Evolutionary conservation across 2,329 filamentous ascomycete species (phyloP).

Genomic region (Nothomitra cinnamomea): DNA sequence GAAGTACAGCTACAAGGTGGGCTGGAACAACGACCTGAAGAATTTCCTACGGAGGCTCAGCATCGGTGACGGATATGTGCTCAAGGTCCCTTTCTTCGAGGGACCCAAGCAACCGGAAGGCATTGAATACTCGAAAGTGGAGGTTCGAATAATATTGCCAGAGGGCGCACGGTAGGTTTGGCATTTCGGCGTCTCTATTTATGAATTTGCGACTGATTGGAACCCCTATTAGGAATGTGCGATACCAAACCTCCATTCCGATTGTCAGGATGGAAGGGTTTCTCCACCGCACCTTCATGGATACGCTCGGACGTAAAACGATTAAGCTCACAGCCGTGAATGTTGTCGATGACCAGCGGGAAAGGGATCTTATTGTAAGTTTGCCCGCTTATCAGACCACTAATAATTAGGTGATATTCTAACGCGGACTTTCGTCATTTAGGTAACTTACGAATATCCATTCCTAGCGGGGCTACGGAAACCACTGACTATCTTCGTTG

Average conservation of each 20-base stretch:
- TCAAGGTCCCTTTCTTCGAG: conserved; percentile 86
- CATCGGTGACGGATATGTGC: conserved; percentile 53
- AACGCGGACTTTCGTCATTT: conserved; percentile 3
- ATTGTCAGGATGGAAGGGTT: conserved; percentile 42
- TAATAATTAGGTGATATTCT: background rate
- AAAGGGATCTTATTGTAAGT: conserved; percentile 55
- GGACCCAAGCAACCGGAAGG: conserved; percentile 77
- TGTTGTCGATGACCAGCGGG: conserved; percentile 76
- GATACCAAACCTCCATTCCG: conserved; percentile 59
- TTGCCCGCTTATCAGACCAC: background rate
- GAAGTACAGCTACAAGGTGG: conserved; percentile 95
- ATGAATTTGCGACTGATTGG: background rate
- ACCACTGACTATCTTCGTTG: conserved; percentile 64
- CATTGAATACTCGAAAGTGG: conserved; percentile 66
- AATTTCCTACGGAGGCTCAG: conserved; percentile 52
- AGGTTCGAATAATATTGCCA: conserved; percentile 69
- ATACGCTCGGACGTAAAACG: conserved; percentile 75
- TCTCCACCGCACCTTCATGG: conserved; percentile 78
- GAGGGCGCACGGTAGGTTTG: conserved; percentile 67
- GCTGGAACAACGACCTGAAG: conserved; percentile 80
- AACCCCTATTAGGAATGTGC: conserved; percentile 50
- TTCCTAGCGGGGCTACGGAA: conserved; percentile 62
- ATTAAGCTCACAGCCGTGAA: conserved; percentile 70
- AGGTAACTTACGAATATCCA: conserved; percentile 72
- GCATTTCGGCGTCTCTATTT: background rate